A percentile compares a stretch with the other conserved stretches of the same genome.
phyloP scores from a whole-genome alignment of 2,329 filamentous ascomycete species.

The Eutypella sp. region DNA sequence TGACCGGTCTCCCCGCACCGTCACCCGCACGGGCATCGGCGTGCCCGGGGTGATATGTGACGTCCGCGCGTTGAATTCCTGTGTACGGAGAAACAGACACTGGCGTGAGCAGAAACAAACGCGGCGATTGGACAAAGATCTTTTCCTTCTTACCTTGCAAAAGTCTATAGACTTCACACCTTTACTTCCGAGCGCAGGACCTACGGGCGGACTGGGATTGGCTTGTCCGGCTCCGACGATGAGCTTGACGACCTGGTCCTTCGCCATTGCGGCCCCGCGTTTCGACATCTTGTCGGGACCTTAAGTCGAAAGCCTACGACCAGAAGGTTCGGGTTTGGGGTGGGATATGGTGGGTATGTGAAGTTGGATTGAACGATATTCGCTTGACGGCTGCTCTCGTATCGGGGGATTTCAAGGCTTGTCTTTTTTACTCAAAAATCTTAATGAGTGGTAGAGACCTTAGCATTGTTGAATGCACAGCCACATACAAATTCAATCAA shows the following conservation, averaged over 20 bases:
- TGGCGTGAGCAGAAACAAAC: neutral
- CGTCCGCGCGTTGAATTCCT: slow-evolving; percentile 98
- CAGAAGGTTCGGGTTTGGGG: neutral
- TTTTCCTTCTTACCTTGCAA: slow-evolving; percentile 71
- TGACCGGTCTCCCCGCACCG: slow-evolving; percentile 84
- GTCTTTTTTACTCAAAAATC: too few species aligned
- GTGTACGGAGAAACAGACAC: slow-evolving; percentile 7
- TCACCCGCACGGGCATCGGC: slow-evolving; percentile 85
- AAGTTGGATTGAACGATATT: neutral
- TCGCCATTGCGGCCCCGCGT: slow-evolving; percentile 32
- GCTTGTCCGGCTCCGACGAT: slow-evolving; percentile 96
- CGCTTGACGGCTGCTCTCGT: too few species aligned
- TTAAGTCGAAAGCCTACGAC: neutral
- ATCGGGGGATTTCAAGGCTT: too few species aligned
- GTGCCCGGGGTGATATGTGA: slow-evolving; percentile 77
- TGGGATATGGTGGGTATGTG: neutral
- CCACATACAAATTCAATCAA: too few species aligned
- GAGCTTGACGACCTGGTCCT: slow-evolving; percentile 85
- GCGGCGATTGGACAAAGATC: neutral
- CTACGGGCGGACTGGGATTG: slow-evolving; percentile 89
- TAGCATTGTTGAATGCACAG: too few species aligned
- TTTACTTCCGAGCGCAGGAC: slow-evolving; percentile 92
- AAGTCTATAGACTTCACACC: slow-evolving; percentile 99
- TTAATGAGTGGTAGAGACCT: too few species aligned
- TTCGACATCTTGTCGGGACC: slow-evolving; percentile 46